A percentile compares a stretch with the other conserved stretches of the same genome.
phyloP scores from a whole-genome alignment of 768 basidiomycete species.

The Harrya chromipes region DNA sequence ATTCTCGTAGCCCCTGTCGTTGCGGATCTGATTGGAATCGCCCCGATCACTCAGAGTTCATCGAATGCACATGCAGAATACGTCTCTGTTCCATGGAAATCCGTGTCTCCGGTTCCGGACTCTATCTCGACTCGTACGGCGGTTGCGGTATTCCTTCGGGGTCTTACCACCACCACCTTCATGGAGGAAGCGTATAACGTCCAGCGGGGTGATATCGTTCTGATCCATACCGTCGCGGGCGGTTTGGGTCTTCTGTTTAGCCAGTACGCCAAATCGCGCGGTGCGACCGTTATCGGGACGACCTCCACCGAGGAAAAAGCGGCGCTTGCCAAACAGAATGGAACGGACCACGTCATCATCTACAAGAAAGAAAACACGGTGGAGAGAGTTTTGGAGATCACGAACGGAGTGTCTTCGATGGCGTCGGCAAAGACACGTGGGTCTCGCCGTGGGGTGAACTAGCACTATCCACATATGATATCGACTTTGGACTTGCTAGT shows the following conservation, averaged over 20 bases:
- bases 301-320: slow-evolving; percentile 86
- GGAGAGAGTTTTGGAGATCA: slow-evolving; percentile 67
- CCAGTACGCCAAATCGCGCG: slow-evolving; percentile 67
- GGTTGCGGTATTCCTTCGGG: slow-evolving; percentile 69
- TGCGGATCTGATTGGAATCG: background rate
- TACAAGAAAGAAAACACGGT: slow-evolving; percentile 77
- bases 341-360: slow-evolving; percentile 85
- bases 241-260: slow-evolving; percentile 72
- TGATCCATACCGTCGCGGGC: slow-evolving; percentile 91
- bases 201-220: slow-evolving; percentile 71
- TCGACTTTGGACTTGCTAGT: too few relatives aligned
- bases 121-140: slow-evolving; percentile 56
- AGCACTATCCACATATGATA: too few relatives aligned
- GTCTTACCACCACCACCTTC: slow-evolving; percentile 73
- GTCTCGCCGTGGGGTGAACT: slow-evolving; percentile 35
- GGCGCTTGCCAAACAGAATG: slow-evolving; percentile 68
- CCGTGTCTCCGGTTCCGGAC: slow-evolving; percentile 63
- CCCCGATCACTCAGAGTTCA: slow-evolving; percentile 35
- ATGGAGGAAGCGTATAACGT: slow-evolving; percentile 85
- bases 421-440: slow-evolving; percentile 95
- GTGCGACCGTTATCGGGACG: slow-evolving; percentile 91
- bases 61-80: slow-evolving; percentile 68
- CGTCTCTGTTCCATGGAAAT: slow-evolving; percentile 59
- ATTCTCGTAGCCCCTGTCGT: background rate
- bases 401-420: slow-evolving; percentile 82